A percentile compares a stretch with the other conserved stretches of the same genome.
These are phyloP conservation scores for Nannizzia gypsea DNA, from an alignment of 2,329 filamentous ascomycete species.

Conservation along the genomic window DNA sequence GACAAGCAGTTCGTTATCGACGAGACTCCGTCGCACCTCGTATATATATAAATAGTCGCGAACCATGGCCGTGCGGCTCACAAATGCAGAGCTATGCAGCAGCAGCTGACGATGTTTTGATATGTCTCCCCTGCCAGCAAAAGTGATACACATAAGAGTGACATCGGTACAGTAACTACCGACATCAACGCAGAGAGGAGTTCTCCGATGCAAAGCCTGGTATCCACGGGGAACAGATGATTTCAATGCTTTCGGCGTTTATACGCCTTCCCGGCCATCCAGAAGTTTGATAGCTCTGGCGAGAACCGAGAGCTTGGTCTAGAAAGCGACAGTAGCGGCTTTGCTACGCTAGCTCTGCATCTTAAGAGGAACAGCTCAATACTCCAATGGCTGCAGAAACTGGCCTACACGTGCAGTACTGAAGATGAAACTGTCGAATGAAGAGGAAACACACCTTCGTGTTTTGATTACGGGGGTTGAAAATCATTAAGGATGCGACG, in stretches of 20 bases:
- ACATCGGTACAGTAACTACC: neutral
- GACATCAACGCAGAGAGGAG: neutral
- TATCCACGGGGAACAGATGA: neutral
- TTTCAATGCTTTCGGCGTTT: neutral
- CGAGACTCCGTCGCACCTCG: neutral
- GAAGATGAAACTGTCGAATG: conserved; percentile 1
- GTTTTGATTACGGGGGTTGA: neutral
- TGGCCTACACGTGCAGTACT: neutral
- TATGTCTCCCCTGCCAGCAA: too few species aligned
- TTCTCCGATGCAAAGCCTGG: neutral
- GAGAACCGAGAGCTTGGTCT: neutral
- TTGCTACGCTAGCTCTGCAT: too few species aligned
- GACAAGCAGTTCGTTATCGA: neutral
- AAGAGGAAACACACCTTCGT: neutral
- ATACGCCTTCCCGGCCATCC: neutral
- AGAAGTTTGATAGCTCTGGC: neutral
- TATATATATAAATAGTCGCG: neutral
- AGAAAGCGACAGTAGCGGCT: neutral
- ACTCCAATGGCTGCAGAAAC: neutral
- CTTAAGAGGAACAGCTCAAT: neutral
- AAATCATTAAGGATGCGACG: neutral
- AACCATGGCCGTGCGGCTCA: neutral
- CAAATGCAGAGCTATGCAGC: neutral
- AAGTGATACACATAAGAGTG: too few species aligned
- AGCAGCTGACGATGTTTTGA: neutral